Base-by-base conservation (phyloP, 768 basidiomycete species). In the Kockovaella imperatae region DNA sequence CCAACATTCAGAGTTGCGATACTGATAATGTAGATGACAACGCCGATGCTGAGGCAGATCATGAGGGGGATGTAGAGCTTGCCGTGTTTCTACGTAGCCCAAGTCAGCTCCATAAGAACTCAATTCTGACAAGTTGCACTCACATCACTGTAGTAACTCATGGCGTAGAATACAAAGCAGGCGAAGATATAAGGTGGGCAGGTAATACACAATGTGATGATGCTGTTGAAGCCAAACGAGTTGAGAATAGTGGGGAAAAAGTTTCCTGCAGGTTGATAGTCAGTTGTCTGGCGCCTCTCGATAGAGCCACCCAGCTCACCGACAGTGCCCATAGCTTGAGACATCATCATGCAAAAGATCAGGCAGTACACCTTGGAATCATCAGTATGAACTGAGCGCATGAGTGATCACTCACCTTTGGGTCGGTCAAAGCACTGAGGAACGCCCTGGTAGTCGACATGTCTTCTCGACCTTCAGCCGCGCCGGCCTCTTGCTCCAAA, bases 171-270 rank as follows among this genome's bases (percentile, higher is more conserved):
- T 28, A 53, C 40, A 46, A 56, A 53, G 28, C 54, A 56, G 18
- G 55, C 58, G 14, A 60, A 48, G 45, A 52, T 43, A 38, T 59
- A 59, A 15, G 57, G 60, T 15, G 54, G 60, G n/a, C 52, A 52
- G 20, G 52, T 57, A 40, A 63, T 44, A 1, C 57, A 38, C 4
- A 63, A 47, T 1, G 57, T 59, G 34, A 57, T 43, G 30, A 46
- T 58, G 13, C 51, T 39, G 35, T 48, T 39, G 48, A 52, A 63
- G 10, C 61, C 61, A 20, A 63, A 47, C 0, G 56, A 53, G 28
- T 54, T 49, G 36, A 63, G 53, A 35, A 63, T 55, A 2, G 53
- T 50, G 11, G 52, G 52, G 52, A 53, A 53, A 36, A 53, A 53
- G 32, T 53, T 53, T 34, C 47, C 47, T 32, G 10, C 17, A 10